Evolutionary conservation across 2,329 filamentous ascomycete species (phyloP).

Genomic region (Aspergillus sojae): DNA sequence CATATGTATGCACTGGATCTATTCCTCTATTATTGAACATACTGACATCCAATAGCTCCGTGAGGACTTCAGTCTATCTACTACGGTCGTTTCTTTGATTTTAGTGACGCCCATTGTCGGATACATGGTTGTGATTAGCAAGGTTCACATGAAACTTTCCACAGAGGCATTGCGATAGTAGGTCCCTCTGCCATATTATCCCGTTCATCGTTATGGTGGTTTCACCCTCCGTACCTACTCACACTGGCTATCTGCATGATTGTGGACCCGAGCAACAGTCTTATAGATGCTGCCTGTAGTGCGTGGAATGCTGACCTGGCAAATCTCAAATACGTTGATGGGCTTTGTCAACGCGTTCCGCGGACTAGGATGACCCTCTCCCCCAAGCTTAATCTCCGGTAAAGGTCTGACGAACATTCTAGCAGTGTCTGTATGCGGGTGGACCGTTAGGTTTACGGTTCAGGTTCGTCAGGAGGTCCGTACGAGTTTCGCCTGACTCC

Average conservation of each 20-base stretch:
- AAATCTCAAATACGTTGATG: too few relatives aligned
- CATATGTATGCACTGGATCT: constrained; percentile 43
- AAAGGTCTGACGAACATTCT: not conserved
- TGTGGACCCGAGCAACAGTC: not conserved
- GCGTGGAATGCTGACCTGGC: too few relatives aligned
- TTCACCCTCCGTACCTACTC: constrained; percentile 39
- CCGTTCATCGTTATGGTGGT: constrained; percentile 32
- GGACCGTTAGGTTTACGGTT: constrained; percentile 81
- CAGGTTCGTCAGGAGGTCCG: constrained; percentile 63
- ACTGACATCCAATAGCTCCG: not conserved
- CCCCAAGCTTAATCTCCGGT: not conserved
- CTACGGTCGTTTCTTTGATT: constrained; percentile 49
- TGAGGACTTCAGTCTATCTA: constrained; percentile 11
- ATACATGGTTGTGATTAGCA: constrained; percentile 49
- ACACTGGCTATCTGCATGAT: constrained; percentile 36
- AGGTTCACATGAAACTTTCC: constrained; percentile 53
- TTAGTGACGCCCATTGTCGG: constrained; percentile 54
- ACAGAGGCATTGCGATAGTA: constrained; percentile 70
- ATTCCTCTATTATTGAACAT: not conserved
- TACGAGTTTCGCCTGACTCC: constrained; percentile 70
- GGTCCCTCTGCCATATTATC: constrained; percentile 43
- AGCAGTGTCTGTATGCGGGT: constrained; percentile 49
- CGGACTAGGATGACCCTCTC: too few relatives aligned
- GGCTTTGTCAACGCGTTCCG: too few relatives aligned
- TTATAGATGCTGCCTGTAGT: too few relatives aligned